Conservation (phyloP, 805 yeast species). For the Cephaloascus fragrans region DNA sequence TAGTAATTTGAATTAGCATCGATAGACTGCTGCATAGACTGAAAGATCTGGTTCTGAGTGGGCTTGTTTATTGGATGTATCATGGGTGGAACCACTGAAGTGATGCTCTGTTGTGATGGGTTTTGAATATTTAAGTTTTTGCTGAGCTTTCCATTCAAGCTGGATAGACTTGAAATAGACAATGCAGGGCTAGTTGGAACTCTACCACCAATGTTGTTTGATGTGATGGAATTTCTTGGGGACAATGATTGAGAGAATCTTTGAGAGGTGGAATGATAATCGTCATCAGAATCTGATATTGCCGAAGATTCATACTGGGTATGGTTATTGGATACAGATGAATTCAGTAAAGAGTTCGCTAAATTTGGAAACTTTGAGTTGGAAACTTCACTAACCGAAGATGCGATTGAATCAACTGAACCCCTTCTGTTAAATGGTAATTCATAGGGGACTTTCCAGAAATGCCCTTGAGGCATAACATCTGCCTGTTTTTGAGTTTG, state of each 20-base stretch:
- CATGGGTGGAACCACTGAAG: slow-evolving; percentile 1
- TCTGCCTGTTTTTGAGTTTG: slow-evolving; percentile 4
- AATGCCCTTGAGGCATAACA: slow-evolving; percentile 27
- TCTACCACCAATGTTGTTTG: slow-evolving; percentile 21
- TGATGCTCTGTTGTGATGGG: slow-evolving; percentile 5
- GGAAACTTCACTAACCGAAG: slow-evolving; percentile 31
- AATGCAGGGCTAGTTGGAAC: slow-evolving; percentile 4
- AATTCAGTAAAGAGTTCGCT: slow-evolving; percentile 10
- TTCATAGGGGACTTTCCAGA: slow-evolving; percentile 57
- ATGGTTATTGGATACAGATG: slow-evolving; percentile 13
- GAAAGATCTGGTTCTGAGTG: slow-evolving; percentile 8
- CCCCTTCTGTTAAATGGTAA: slow-evolving; percentile 37
- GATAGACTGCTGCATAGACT: slow-evolving; percentile 5
- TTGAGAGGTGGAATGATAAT: slow-evolving; percentile 11
- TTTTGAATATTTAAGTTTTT: slow-evolving; percentile 3
- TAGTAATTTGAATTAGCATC: slow-evolving; percentile 28
- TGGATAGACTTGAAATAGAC: slow-evolving; percentile 9
- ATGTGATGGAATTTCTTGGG: slow-evolving; percentile 23
- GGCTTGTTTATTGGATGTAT: slow-evolving; percentile 9
- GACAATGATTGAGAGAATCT: slow-evolving; percentile 13
- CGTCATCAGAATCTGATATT: slow-evolving; percentile 24
- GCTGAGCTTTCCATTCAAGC: slow-evolving; percentile 9
- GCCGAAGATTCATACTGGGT: slow-evolving; percentile 3
- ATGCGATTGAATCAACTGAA: slow-evolving; percentile 40
- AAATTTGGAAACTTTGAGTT: slow-evolving; percentile 18